A percentile compares a stretch with the other conserved stretches of the same genome.
These are phyloP conservation scores for Fusarium protoensiforme DNA, from an alignment of 2,329 filamentous ascomycete species.

Conservation along the genomic window DNA sequence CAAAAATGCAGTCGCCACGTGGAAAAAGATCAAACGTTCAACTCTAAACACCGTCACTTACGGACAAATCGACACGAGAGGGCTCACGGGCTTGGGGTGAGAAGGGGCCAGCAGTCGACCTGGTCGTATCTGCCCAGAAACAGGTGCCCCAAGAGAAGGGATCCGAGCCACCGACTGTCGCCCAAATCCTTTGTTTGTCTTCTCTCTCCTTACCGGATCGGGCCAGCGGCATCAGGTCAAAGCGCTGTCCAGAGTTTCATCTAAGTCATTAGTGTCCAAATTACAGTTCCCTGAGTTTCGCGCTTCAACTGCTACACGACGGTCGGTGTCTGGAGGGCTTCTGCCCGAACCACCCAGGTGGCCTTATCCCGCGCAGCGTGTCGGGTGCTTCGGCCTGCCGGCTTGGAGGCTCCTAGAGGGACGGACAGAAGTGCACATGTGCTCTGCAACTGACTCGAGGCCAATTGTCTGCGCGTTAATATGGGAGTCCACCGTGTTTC, in stretches of 20 bases:
- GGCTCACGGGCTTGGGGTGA: conserved; percentile 1
- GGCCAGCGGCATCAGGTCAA: conserved; percentile 28
- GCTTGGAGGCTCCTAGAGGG: neutral
- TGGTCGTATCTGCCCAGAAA: conserved; percentile 3
- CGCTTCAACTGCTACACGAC: conserved; percentile 9
- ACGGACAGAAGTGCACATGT: neutral
- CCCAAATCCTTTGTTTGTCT: conserved; percentile 13
- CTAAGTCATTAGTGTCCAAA: conserved; percentile 34
- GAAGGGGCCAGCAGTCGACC: conserved; percentile 4
- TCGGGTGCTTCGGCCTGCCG: conserved; percentile 5
- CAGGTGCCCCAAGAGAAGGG: neutral
- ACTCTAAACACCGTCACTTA: conserved; percentile 2
- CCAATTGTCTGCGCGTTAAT: neutral
- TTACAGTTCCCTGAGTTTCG: conserved; percentile 15
- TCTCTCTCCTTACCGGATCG: conserved; percentile 15
- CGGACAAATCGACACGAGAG: neutral
- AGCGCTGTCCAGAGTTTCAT: conserved; percentile 41
- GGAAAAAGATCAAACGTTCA: conserved; percentile 7
- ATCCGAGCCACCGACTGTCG: neutral
- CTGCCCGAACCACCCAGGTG: conserved; percentile 10
- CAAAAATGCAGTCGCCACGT: conserved; percentile 20
- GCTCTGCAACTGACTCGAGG: conserved; percentile 19
- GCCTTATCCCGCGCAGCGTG: neutral
- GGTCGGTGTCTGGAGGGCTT: neutral
- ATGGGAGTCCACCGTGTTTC: neutral